These are phyloP conservation scores for Punctularia strigosozonata DNA, from an alignment of 768 basidiomycete genomes.

Conservation along the genomic window DNA sequence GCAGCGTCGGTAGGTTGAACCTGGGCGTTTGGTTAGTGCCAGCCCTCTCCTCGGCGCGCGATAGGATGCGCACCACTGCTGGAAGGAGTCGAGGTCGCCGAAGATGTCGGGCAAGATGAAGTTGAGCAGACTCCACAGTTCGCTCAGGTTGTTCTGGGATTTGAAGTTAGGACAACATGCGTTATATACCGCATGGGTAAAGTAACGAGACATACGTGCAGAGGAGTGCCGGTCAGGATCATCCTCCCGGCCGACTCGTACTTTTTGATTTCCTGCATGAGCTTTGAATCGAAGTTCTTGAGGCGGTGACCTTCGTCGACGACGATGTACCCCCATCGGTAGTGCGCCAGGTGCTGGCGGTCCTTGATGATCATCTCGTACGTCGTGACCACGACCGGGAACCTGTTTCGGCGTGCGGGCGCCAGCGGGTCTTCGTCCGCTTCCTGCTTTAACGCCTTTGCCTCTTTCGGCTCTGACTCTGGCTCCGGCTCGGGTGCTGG, in stretches of 20 bases:
- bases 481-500: conserved; percentile 1
- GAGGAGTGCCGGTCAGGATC: conserved; percentile 91
- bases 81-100: conserved; percentile 78
- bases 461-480: conserved; percentile 2
- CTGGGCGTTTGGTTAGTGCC: conserved; percentile 24
- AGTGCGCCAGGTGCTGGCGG: conserved; percentile 47
- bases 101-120: conserved; percentile 95
- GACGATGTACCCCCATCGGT: conserved; percentile 85
- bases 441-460: conserved; percentile 3
- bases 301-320: conserved; percentile 94
- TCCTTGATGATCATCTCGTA: conserved; percentile 91
- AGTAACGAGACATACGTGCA: conserved; percentile 53
- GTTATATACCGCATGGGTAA: too few relatives aligned
- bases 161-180: too few relatives aligned
- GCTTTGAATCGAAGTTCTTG: conserved; percentile 88
- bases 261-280: conserved; percentile 84
- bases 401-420: conserved; percentile 24
- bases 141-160: conserved; percentile 87
- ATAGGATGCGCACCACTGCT: conserved; percentile 54
- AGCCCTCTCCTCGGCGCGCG: not conserved
- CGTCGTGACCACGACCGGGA: conserved; percentile 82
- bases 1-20: conserved; percentile 63
- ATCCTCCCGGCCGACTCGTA: conserved; percentile 78
- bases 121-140: conserved; percentile 91
- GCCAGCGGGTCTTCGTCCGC: conserved; percentile 9